Base-by-base conservation (phyloP, 352 stramenopile species). In the Phytophthora tentaculata region DNA sequence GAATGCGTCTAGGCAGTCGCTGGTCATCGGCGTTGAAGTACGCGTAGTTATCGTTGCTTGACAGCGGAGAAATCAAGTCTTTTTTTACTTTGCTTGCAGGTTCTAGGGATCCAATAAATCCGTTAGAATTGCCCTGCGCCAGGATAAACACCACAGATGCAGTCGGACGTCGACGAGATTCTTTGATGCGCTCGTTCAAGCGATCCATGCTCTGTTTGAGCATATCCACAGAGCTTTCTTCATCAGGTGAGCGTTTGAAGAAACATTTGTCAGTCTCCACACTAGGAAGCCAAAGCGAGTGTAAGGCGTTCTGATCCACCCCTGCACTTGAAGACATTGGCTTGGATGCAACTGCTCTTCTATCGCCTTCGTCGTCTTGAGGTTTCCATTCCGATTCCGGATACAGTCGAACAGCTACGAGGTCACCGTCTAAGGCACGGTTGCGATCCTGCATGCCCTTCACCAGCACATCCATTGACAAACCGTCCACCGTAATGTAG, bases 391-490 rank as follows among this genome's bases (percentile, higher is more conserved):
- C 60, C 5, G 74, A 60, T 39, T 89, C 74, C 0, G 81, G 71
- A 17, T 79, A 61, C 2, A 96, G 29, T 54, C 86, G 57, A 43
- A 97, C 62, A 1, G 74, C 86, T 13, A 97, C 88, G 14, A 95
- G 63, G 60, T 96, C 90, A n/a, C 86, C 80, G 48, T 96, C 81
- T 51, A 97, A 67, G 1, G 81, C 88, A 19, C 89, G 85, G 43
- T 96, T 96, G 2, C 88, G 82, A 54, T 91, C 78, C 28, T 77
- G 66, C 54, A 88, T 79, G 6, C 86, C 86, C 53, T 94, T 82
- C 5, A 96, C 74, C 17, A 94, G 56, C 6, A 97, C 65, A 57
- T 96, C 90, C 54, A 89, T 79, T 16, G 76, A 67, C 14, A 97
- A 76, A 0, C 89, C 89, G 26, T 91, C 76, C 14, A 97, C 75